These are phyloP conservation scores for Vigna hirtella DNA, from an alignment of 306 rosid genomes.

Conservation along the genomic window DNA sequence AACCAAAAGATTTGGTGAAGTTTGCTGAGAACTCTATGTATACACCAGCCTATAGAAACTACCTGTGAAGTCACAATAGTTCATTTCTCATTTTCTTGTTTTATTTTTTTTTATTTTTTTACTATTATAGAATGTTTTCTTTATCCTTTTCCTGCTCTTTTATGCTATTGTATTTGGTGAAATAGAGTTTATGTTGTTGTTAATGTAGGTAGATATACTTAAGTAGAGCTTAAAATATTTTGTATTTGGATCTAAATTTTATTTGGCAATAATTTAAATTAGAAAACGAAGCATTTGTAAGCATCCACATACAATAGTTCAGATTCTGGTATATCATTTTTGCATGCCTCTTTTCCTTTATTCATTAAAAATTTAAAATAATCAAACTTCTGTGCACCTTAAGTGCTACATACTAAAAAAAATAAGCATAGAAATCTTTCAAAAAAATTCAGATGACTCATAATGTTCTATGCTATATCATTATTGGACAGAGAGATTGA, in stretches of 20 bases:
- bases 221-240: constrained; percentile 1
- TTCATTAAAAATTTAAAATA: too few species aligned
- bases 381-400: too few species aligned
- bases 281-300: constrained; percentile 36
- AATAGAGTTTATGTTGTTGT: constrained; percentile 37
- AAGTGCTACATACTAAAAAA: too few species aligned
- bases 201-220: constrained; percentile 34
- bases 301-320: not conserved
- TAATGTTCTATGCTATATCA: too few species aligned
- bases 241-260: constrained; percentile 17
- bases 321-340: not conserved
- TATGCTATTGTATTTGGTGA: constrained; percentile 32
- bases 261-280: constrained; percentile 33
- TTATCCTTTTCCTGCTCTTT: constrained; percentile 14
- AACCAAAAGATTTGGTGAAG: constrained; percentile 80
- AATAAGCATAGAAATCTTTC: too few species aligned
- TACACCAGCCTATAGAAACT: constrained; percentile 73
- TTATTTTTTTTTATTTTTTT: not conserved
- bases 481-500: too few species aligned
- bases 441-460: too few species aligned
- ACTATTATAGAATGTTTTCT: not conserved
- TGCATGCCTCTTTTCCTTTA: too few species aligned
- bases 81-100: constrained; percentile 2
- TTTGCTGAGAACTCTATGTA: constrained; percentile 95
- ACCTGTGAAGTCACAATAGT: constrained; percentile 55